phyloP scores from a whole-genome alignment of 305 asterid genomes.

The Fraxinus floribunda region DNA sequence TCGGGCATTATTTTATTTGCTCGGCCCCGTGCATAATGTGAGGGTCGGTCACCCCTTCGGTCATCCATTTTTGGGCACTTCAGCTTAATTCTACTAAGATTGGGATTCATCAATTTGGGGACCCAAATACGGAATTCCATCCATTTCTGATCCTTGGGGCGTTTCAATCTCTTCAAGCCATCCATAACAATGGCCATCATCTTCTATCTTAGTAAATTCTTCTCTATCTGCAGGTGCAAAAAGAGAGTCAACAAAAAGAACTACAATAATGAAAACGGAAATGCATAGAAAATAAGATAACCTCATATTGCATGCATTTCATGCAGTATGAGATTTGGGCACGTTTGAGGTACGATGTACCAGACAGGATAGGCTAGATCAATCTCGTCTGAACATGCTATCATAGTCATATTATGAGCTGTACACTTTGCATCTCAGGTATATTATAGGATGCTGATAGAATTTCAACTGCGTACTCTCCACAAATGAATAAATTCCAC shows the following conservation, averaged over 20 bases:
- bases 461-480: background rate
- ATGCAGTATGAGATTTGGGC: background rate
- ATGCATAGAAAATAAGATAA: background rate
- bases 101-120: constrained; percentile 42
- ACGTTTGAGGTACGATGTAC: background rate
- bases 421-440: background rate
- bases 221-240: constrained; percentile 34
- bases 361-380: background rate
- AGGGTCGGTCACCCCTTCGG: no score
- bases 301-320: background rate
- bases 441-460: background rate
- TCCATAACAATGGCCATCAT: constrained; percentile 25
- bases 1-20: no score
- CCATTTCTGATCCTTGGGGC: constrained; percentile 74
- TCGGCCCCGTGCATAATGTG: no score
- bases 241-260: background rate
- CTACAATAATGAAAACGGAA: background rate
- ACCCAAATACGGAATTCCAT: constrained; percentile 64
- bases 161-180: constrained; percentile 70
- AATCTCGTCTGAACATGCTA: background rate
- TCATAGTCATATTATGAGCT: background rate
- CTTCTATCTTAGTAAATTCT: constrained; percentile 27
- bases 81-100: no score
- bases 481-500: background rate
- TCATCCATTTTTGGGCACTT: no score